phyloP scores from a whole-genome alignment of 2,329 filamentous ascomycete species.

The Lasiodiplodia sp. region DNA sequence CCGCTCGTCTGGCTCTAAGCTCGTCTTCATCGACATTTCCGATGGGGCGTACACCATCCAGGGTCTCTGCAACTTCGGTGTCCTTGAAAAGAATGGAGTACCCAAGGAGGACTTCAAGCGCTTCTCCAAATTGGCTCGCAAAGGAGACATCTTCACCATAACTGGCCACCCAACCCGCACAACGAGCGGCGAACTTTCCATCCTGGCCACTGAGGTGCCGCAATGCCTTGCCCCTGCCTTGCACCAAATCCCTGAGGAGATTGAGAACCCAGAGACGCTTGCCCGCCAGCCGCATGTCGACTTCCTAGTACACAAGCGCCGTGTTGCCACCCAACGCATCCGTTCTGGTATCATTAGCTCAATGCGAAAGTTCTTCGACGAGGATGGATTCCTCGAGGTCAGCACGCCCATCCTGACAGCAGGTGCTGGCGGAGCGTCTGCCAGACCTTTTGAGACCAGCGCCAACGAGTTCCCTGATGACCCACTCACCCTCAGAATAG shows the following conservation, averaged over 20 bases:
- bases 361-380: conserved; percentile 76
- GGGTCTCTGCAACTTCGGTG: conserved; percentile 73
- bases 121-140: conserved; percentile 71
- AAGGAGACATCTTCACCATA: conserved; percentile 74
- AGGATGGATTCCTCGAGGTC: conserved; percentile 80
- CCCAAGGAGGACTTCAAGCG: conserved; percentile 60
- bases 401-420: conserved; percentile 87
- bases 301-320: conserved; percentile 75
- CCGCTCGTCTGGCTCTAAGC: conserved; percentile 75
- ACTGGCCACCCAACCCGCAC: conserved; percentile 75
- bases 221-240: conserved; percentile 78
- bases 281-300: conserved; percentile 84
- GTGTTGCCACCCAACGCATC: conserved; percentile 73
- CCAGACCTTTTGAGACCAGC: conserved; percentile 82
- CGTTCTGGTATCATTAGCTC: conserved; percentile 77
- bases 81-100: conserved; percentile 50
- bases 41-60: conserved; percentile 78
- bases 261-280: conserved; percentile 74
- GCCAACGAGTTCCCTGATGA: conserved; percentile 78
- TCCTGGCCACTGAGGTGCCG: conserved; percentile 73
- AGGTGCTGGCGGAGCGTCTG: conserved; percentile 84
- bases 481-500: conserved; percentile 81
- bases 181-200: conserved; percentile 75
- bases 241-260: conserved; percentile 75
- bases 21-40: conserved; percentile 83